A percentile compares a stretch with the other conserved stretches of the same genome.
Conservation (phyloP, 176 grass and related monocot species). For the Oryza coarctata region DNA sequence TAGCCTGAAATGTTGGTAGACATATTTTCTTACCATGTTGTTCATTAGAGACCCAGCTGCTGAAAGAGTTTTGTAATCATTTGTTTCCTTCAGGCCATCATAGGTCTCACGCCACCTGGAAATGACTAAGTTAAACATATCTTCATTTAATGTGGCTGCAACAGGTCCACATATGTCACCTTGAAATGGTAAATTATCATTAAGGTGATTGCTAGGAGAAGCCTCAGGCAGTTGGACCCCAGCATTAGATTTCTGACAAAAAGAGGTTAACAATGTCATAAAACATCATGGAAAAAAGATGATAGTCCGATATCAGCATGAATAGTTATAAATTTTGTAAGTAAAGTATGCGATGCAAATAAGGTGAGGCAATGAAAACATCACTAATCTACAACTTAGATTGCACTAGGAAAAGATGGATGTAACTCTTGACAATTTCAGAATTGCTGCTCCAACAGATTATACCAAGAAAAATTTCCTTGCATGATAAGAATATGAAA, state of each 20-base stretch:
- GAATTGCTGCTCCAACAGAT: conserved; percentile 6
- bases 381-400: background rate
- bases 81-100: conserved; percentile 77
- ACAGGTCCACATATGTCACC: conserved; percentile 90
- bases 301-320: conserved; percentile 2
- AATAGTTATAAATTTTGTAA: conserved; percentile 1
- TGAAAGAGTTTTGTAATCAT: conserved; percentile 84
- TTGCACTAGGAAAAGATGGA: conserved; percentile 1
- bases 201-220: conserved; percentile 43
- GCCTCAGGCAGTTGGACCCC: conserved; percentile 34
- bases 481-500: conserved; percentile 2
- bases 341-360: conserved; percentile 23
- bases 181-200: conserved; percentile 45
- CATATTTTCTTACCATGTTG: conserved; percentile 65
- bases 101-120: conserved; percentile 76
- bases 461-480: background rate
- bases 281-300: conserved; percentile 17
- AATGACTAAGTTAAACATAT: conserved; percentile 90
- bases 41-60: conserved; percentile 85
- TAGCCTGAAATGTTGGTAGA: background rate
- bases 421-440: conserved; percentile 18
- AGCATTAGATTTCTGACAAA: conserved; percentile 57
- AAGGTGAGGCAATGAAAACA: conserved; percentile 4
- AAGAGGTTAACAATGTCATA: conserved; percentile 28
- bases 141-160: conserved; percentile 81